A percentile compares a stretch with the other conserved stretches of the same genome.
Evolutionary conservation across 2,329 filamentous ascomycete species (phyloP).

Genomic region (Fonsecaea erecta): DNA sequence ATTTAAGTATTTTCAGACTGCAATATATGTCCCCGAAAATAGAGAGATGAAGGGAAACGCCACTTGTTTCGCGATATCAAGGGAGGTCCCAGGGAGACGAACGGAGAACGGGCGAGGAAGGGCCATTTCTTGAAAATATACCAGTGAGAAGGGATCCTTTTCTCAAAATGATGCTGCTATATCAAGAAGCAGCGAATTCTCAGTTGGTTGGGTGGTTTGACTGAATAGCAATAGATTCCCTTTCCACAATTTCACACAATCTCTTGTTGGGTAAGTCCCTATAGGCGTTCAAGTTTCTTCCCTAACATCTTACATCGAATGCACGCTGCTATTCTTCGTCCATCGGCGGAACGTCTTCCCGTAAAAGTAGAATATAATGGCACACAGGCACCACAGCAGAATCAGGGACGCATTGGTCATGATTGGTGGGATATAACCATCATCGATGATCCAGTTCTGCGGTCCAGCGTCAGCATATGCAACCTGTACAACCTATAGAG

Average conservation of each 20-base stretch:
- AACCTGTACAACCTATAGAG: no score
- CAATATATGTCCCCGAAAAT: neutral
- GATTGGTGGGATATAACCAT: conserved; percentile 61
- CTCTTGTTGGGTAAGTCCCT: neutral
- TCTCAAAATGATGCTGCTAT: no score
- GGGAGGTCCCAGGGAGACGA: no score
- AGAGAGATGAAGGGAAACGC: neutral
- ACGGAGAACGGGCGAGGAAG: no score
- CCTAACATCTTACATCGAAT: conserved; percentile 52
- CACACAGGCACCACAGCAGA: conserved; percentile 59
- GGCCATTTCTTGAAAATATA: no score
- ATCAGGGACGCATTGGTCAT: conserved; percentile 64
- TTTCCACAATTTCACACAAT: neutral
- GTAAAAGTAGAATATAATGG: conserved; percentile 61
- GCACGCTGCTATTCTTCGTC: conserved; percentile 61
- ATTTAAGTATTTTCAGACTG: neutral
- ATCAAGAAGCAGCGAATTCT: neutral
- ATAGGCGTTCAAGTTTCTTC: neutral
- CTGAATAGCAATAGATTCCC: no score
- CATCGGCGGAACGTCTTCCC: conserved; percentile 64
- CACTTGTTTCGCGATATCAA: no score
- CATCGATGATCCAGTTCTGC: conserved; percentile 52
- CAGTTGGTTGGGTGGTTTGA: neutral
- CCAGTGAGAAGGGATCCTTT: no score
- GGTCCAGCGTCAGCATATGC: neutral